Evolutionary conservation across 2,329 filamentous ascomycete genomes (phyloP), one percentile per base, ranked within the genome.

Genomic region (Geoglossum cookeanum): DNA sequence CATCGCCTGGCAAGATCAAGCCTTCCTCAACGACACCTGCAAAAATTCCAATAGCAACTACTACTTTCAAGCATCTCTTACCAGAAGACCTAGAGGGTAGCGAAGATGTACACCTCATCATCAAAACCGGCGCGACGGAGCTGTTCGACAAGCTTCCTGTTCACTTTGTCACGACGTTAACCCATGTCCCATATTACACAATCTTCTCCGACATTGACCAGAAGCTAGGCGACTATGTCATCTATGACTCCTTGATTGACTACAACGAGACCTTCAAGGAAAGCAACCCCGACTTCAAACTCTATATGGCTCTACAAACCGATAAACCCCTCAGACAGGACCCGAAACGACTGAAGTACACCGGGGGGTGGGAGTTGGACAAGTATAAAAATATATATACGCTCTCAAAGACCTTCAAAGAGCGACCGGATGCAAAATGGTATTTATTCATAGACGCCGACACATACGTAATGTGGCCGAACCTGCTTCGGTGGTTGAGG

Each of bases 331-430:
- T 72, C 2, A 72, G 74, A 42, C 72, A 73, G 62, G 70, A 75
- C 48, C 74, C 75, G 59, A 70, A 70, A 59, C 68, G 65, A 30
- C 54, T 63, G 29, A 57, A 62, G 42, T 65, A 68, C 37, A 64
- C 71, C 27, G 71, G 70, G 1, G 68, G 64, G 7, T 81, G 78
- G 78, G 70, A 68, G 17, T 65, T 81, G 44, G 78, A 81, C 68
- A 80, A 79, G 67, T 81, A 79, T 69, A 81, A 81, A 66, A 80
- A 79, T 64, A 69, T 79, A 51, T 78, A 79, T 64, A 79, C 80
- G 64, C 73, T 77, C 11, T 74, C 78, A 65, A 77, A 78, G 66
- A 66, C 75, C 0, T 80, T 74, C 62, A 63, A 66, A 29, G 66
- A 75, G 65, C 71, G 73, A 7, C 77, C 78, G 8, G 63, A 71